phyloP scores from a whole-genome alignment of 352 stramenopile species.

The Globisporangium radiosum region DNA sequence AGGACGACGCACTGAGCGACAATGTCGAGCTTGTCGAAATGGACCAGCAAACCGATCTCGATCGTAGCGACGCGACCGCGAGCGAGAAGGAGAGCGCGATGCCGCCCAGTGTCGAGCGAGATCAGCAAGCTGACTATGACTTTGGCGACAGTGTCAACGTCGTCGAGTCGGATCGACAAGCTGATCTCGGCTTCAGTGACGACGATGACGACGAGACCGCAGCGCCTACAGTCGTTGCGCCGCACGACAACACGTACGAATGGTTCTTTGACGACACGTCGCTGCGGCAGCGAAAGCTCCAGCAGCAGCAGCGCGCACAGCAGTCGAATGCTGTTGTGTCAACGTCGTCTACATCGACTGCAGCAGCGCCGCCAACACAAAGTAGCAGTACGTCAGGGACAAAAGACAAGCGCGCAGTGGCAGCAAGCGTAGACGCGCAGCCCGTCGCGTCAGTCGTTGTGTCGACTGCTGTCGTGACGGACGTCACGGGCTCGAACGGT shows the following conservation, averaged over 20 bases:
- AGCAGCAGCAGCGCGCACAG: not conserved
- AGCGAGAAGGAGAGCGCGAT: not conserved
- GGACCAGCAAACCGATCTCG: too few species aligned
- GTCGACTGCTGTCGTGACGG: not conserved
- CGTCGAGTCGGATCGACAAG: not conserved
- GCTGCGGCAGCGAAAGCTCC: slow-evolving; percentile 9
- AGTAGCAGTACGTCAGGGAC: not conserved
- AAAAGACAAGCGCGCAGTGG: slow-evolving; percentile 1
- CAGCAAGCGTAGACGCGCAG: not conserved
- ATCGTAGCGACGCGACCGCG: too few species aligned
- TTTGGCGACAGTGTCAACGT: too few species aligned
- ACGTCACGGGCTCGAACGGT: slow-evolving; percentile 33
- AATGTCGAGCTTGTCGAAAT: not conserved
- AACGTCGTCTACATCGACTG: not conserved
- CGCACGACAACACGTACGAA: slow-evolving; percentile 12
- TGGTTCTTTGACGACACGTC: slow-evolving; percentile 13
- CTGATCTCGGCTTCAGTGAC: slow-evolving; percentile 16
- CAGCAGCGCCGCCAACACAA: not conserved
- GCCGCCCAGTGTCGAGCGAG: too few species aligned
- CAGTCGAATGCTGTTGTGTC: not conserved
- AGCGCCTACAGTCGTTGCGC: not conserved
- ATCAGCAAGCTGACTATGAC: too few species aligned
- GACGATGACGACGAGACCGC: slow-evolving; percentile 22
- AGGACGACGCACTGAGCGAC: not conserved
- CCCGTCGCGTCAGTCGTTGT: not conserved